These are phyloP conservation scores for Erythrobasidium hasegawianum DNA, from an alignment of 1,284 basidiomycete species.

Conservation along the genomic window DNA sequence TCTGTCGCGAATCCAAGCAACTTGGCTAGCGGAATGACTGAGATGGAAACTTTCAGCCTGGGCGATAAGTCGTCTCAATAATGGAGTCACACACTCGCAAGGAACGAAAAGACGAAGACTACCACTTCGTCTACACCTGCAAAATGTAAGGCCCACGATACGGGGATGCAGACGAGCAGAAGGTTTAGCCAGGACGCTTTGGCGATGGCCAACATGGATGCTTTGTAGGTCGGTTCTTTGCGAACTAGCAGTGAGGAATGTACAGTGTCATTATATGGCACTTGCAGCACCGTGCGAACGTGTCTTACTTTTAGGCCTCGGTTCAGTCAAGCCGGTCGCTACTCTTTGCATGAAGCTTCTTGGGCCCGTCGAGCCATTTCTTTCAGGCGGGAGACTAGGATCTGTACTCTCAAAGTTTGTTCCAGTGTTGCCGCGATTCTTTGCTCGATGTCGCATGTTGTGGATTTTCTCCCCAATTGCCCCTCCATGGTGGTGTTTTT, in stretches of 20 bases:
- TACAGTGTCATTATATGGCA: not conserved
- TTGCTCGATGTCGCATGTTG: slow-evolving; percentile 19
- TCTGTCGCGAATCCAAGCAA: slow-evolving; percentile 83
- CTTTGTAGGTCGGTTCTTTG: slow-evolving; percentile 49
- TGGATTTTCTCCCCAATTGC: slow-evolving; percentile 13
- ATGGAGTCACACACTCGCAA: slow-evolving; percentile 41
- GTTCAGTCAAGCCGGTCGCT: slow-evolving; percentile 25
- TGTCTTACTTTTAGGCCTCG: slow-evolving; percentile 21
- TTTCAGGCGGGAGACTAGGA: not conserved
- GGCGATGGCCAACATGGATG: slow-evolving; percentile 48
- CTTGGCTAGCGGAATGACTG: slow-evolving; percentile 55
- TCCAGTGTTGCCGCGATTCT: slow-evolving; percentile 4
- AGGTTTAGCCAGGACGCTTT: slow-evolving; percentile 52
- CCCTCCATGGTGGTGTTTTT: not conserved
- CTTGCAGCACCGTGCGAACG: not conserved
- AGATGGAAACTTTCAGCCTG: not conserved
- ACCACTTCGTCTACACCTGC: slow-evolving; percentile 47
- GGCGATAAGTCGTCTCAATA: slow-evolving; percentile 49
- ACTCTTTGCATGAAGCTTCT: slow-evolving; percentile 16
- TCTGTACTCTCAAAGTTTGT: not conserved
- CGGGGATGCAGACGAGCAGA: slow-evolving; percentile 51
- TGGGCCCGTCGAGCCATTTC: slow-evolving; percentile 5
- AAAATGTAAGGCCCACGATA: slow-evolving; percentile 52
- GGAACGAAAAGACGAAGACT: slow-evolving; percentile 40
- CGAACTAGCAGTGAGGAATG: slow-evolving; percentile 43